Conservation (phyloP, 192 early-diverging fungal genomes). For the Rhizophagus clarus region DNA sequence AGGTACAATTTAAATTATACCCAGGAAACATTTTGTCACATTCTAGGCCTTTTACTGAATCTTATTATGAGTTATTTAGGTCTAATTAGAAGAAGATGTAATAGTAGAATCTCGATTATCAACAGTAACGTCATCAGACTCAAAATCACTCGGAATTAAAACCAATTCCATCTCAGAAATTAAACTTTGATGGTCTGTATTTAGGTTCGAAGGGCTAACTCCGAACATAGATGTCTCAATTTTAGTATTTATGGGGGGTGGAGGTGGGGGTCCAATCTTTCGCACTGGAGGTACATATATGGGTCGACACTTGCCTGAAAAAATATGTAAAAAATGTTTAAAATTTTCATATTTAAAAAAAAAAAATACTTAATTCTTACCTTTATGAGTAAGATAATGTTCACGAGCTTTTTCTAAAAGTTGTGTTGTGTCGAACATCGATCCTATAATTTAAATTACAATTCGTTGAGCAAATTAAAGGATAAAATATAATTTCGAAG, state of each 20-base stretch:
- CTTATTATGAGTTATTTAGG: no score
- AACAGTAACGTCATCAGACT: neutral
- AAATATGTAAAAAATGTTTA: neutral
- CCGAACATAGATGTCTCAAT: neutral
- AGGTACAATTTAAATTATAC: no score
- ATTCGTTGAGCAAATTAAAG: neutral
- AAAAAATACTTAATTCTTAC: neutral
- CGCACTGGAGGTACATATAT: neutral
- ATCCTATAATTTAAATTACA: neutral
- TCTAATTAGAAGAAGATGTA: neutral
- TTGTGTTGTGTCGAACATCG: neutral
- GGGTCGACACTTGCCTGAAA: neutral
- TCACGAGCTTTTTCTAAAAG: slow-evolving; percentile 11
- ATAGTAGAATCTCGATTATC: neutral
- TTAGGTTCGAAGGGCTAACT: neutral
- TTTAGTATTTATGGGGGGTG: neutral
- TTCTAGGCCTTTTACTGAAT: no score
- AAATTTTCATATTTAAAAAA: neutral
- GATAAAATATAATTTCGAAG: neutral
- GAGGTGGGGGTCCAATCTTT: neutral
- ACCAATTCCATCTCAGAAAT: neutral
- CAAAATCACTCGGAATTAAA: neutral
- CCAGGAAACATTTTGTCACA: no score
- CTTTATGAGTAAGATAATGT: slow-evolving; percentile 8
- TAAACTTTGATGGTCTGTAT: neutral